Conservation (phyloP, 306 rosid genomes). For the Pachyrhizus erosus region DNA sequence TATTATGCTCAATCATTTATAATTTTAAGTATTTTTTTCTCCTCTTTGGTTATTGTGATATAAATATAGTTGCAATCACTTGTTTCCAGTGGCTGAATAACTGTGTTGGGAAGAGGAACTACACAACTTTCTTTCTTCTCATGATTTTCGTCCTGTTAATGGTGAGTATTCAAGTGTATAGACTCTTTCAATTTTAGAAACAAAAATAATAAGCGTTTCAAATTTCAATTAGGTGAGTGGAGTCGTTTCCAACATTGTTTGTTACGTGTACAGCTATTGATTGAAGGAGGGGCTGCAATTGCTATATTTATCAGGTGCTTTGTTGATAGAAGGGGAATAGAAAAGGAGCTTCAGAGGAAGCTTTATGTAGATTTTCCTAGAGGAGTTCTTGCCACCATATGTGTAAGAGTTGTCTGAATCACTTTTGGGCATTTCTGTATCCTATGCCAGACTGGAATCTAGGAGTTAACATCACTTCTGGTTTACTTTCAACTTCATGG, state of each 20-base stretch:
- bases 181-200: slow-evolving; percentile 30
- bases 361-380: slow-evolving; percentile 75
- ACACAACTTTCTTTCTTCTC: slow-evolving; percentile 87
- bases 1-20: neutral
- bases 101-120: slow-evolving; percentile 91
- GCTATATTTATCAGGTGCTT: slow-evolving; percentile 88
- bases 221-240: slow-evolving; percentile 29
- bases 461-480: slow-evolving; percentile 26
- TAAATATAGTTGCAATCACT: neutral
- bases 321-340: slow-evolving; percentile 71
- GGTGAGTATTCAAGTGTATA: slow-evolving; percentile 59
- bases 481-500: slow-evolving; percentile 27
- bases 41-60: neutral
- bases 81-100: slow-evolving; percentile 92
- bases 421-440: neutral
- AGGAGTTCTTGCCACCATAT: slow-evolving; percentile 76
- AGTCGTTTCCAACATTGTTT: slow-evolving; percentile 31
- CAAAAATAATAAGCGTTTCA: neutral
- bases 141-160: slow-evolving; percentile 76
- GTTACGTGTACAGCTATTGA: slow-evolving; percentile 59
- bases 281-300: slow-evolving; percentile 87
- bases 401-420: slow-evolving; percentile 56
- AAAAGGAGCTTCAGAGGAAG: slow-evolving; percentile 68
- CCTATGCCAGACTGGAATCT: neutral
- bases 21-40: neutral